Conservation (phyloP, 2,329 filamentous ascomycete genomes). For the Colletotrichum sp. region DNA sequence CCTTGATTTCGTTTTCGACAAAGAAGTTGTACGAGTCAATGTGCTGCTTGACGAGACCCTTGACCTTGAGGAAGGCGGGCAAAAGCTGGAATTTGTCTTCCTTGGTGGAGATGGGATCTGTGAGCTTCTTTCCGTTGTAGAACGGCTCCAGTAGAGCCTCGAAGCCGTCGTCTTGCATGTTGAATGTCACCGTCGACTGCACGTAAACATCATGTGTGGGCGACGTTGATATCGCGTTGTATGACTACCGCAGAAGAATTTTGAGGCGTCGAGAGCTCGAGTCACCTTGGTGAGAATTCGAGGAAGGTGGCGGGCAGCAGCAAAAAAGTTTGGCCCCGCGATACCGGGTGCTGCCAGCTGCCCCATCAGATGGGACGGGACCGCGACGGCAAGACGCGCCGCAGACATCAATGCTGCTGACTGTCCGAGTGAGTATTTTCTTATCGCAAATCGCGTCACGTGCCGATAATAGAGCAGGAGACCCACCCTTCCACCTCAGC, state of each 20-base stretch:
- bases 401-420: background rate
- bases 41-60: constrained; percentile 95
- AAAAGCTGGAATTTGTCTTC: constrained; percentile 97
- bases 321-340: constrained; percentile 27
- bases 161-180: constrained; percentile 68
- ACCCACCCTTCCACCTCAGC: background rate
- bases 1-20: constrained; percentile 93
- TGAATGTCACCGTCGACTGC: constrained; percentile 25
- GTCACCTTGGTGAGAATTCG: constrained; percentile 17
- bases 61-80: constrained; percentile 97
- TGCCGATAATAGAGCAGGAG: background rate
- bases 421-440: background rate
- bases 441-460: background rate
- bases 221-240: background rate
- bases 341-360: constrained; percentile 17
- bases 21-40: constrained; percentile 99
- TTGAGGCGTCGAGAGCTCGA: constrained; percentile 9
- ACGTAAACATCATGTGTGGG: constrained; percentile 20
- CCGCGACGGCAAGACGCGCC: background rate
- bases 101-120: constrained; percentile 67
- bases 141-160: constrained; percentile 71
- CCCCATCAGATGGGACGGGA: background rate
- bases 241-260: background rate
- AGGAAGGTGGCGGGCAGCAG: constrained; percentile 7
- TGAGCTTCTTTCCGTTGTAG: constrained; percentile 72